Evolutionary conservation across 306 rosid genomes (phyloP).

Genomic region (Sindora glabra): DNA sequence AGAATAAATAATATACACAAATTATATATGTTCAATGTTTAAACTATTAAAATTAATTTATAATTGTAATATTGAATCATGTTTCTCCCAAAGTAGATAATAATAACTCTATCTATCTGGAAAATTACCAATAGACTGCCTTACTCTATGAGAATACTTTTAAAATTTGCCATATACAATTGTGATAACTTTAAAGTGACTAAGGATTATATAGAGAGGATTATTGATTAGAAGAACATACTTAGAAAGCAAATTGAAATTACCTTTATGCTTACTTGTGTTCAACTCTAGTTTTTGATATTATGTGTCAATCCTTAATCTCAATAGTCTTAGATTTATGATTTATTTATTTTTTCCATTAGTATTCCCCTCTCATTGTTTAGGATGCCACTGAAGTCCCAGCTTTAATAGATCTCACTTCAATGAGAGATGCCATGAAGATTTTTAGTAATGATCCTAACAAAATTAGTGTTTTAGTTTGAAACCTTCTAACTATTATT

Average conservation of each 20-base stretch:
- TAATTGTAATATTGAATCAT: no score
- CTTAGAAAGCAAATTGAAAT: conserved; percentile 60
- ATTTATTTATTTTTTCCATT: not conserved
- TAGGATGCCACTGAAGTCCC: conserved; percentile 75
- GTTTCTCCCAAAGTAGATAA: no score
- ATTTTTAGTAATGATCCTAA: conserved; percentile 62
- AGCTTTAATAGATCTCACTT: conserved; percentile 71
- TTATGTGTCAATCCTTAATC: no score
- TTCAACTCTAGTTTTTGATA: conserved; percentile 50
- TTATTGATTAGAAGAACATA: conserved; percentile 61
- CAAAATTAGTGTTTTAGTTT: conserved; percentile 67
- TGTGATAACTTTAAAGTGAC: conserved; percentile 59
- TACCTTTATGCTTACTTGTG: conserved; percentile 74
- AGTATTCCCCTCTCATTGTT: not conserved
- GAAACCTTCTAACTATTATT: not conserved
- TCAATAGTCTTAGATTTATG: not conserved
- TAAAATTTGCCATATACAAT: conserved; percentile 68
- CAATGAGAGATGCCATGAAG: conserved; percentile 73
- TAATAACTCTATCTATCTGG: no score
- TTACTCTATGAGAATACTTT: conserved; percentile 58
- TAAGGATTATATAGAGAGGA: conserved; percentile 58
- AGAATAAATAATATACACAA: no score
- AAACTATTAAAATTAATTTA: no score
- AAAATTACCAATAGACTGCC: conserved; percentile 70
- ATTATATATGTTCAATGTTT: no score